Evolutionary conservation across 2,329 filamentous ascomycete genomes (phyloP), one percentile per base, ranked within the genome.

Genomic region (Cercospora canescens): DNA sequence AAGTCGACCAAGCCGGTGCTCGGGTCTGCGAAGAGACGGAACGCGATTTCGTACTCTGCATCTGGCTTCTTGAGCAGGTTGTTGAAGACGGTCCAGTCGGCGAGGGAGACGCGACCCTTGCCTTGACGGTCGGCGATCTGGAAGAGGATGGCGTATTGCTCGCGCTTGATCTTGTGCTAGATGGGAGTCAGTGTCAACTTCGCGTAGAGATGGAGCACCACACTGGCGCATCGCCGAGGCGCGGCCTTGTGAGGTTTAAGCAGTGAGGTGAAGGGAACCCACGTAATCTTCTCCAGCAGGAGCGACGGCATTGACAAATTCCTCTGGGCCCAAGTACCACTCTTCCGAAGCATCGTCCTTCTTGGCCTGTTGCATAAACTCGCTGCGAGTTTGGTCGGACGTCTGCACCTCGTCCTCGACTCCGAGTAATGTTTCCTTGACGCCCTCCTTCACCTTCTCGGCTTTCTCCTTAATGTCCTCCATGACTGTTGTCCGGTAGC

Each of bases 31-130:
- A 99, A 99, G 63, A 99, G 87, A 74, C 95, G 92, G 83, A 98
- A 99, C 16, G 95, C 94, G 74, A 99, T 97, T 80, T 98, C 94
- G 82, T 99, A 99, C 82, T 99, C 95, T 79, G 95, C 95, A 77
- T 98, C 95, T 68, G 95, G 91, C 82, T 97, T 98, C 72, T 86
- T 86, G 66, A 99, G 89, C 69, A 99, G 87, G 83, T 96, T 96
- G 82, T 97, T 92, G 80, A 98, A 99, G 70, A 91, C 90, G 55
- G 87, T 89, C 93, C 94, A 99, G 82, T 99, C 95, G 67, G 88
- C 84, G 62, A 98, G 82, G 73, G 83, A 91, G 72, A 99, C 85
- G 73, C 87, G 89, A 69, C 94, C 94, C 52, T 84, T 84, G 71
- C 84, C 86, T 71, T 87, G 88, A 73, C 92, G 88, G 80, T 99